Base-by-base conservation (phyloP, 2,329 filamentous ascomycete genomes). In the Exophiala alcalophila region DNA sequence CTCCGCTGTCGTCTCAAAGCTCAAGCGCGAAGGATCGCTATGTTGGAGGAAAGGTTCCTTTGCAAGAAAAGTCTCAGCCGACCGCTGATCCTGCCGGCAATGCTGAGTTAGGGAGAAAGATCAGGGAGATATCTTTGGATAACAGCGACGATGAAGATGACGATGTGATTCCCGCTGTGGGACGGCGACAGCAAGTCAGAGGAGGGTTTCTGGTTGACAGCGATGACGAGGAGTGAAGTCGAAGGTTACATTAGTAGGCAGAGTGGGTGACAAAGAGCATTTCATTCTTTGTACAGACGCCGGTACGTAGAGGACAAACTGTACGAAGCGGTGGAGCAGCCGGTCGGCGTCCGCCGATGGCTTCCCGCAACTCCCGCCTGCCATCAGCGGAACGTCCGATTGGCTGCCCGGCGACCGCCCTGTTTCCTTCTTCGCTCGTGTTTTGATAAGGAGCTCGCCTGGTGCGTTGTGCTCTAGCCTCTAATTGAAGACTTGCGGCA, bases 1-100 rank as follows among this genome's bases (percentile, higher is more conserved):
- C 57, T 10, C 57, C 57, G 2, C 28, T 56, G 33, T 58, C 55
- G 8, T 58, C 55, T 5, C 55, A 45, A 19, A 49, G 36, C 32
- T 44, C 53, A 19, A 39, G 40, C 16, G 35, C 41, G 26, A 38
- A 47, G n/a, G 15, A 40, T 32, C 7, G 23, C n/a, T 4, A 24
- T 27, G 12, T 28, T 21, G 7, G 20, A 14, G 9, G 12, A 31
- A 7, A 39, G n/a, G n/a, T n/a, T n/a, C n/a, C n/a, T n/a, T 43
- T 52, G 5, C 18, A 28, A 32, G 48, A 50, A 24, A 29, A 47
- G 9, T 16, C 43, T 4, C 47, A 50, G 27, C 30, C 36, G 12
- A 37, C 43, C 21, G 33, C 19, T 4, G n/a, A 37, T 15, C 25
- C 28, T n/a, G n/a, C n/a, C n/a, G n/a, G n/a, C n/a, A n/a, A n/a